A percentile compares a stretch with the other conserved stretches of the same genome.
phyloP scores from a whole-genome alignment of 352 stramenopile genomes.

The Phytophthora sp. region DNA sequence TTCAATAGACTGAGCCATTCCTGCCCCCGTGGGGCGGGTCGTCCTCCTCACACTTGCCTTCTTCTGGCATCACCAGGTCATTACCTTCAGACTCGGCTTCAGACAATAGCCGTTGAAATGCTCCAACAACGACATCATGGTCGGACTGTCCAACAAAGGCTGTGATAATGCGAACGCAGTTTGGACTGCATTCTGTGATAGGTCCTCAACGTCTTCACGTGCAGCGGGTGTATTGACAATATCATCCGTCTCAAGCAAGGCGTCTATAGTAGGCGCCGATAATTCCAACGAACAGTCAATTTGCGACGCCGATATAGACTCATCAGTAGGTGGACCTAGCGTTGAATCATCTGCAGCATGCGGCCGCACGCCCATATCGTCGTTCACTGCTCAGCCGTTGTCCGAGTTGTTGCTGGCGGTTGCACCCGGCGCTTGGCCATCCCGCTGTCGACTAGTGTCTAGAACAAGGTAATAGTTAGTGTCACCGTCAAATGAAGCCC shows the following conservation, averaged over 20 bases:
- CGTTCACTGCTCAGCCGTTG: no score
- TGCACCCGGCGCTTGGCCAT: no score
- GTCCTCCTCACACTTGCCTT: not conserved
- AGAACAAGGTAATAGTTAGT: no score
- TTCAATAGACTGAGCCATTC: not conserved
- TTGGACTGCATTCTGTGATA: not conserved
- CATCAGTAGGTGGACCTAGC: not conserved
- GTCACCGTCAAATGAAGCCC: no score
- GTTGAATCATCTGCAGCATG: not conserved
- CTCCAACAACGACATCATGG: not conserved
- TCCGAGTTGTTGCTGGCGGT: no score
- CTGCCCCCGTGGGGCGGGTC: not conserved
- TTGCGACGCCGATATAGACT: not conserved
- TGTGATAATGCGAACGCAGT: not conserved
- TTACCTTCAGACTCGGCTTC: not conserved
- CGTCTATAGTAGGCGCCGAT: not conserved
- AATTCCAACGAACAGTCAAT: not conserved
- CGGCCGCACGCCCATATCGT: not conserved
- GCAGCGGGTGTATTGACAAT: no score
- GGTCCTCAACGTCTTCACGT: no score
- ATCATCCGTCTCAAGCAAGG: not conserved
- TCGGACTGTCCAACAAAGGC: not conserved
- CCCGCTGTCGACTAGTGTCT: no score
- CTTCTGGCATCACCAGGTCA: not conserved
- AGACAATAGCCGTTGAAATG: not conserved